A percentile compares a stretch with the other conserved stretches of the same genome.
Conservation (phyloP, 2,329 filamentous ascomycete species). For the Penicillium polonicum region DNA sequence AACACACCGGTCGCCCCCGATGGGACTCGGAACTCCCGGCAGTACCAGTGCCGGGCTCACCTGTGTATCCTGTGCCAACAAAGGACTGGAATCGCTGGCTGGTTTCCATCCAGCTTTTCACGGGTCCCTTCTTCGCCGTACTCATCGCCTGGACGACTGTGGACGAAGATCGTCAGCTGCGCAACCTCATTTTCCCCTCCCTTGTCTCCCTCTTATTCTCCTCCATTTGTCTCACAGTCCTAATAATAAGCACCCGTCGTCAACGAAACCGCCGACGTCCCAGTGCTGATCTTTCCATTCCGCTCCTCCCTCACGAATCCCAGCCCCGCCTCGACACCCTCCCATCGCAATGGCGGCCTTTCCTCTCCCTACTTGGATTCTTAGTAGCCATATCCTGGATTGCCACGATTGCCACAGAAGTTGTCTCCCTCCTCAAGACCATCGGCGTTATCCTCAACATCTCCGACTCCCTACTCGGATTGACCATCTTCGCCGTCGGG, state of each 20-base stretch:
- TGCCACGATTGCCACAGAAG: conserved; percentile 89
- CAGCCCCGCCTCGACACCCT: conserved; percentile 45
- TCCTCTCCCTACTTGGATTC: conserved; percentile 88
- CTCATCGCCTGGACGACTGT: conserved; percentile 64
- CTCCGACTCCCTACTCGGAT: conserved; percentile 87
- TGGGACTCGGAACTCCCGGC: conserved; percentile 45
- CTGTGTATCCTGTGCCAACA: neutral
- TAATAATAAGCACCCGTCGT: conserved; percentile 64
- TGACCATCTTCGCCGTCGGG: conserved; percentile 94
- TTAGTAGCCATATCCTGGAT: conserved; percentile 93
- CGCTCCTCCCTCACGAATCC: neutral
- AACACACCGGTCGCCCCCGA: conserved; percentile 22
- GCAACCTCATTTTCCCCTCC: conserved; percentile 56
- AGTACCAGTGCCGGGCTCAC: conserved; percentile 21
- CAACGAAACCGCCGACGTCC: conserved; percentile 37
- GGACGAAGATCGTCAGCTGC: conserved; percentile 55
- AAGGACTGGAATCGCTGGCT: conserved; percentile 89
- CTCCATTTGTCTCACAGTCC: conserved; percentile 61
- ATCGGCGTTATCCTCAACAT: conserved; percentile 89
- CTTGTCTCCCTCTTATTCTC: conserved; percentile 69
- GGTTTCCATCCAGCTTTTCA: conserved; percentile 78
- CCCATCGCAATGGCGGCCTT: conserved; percentile 69
- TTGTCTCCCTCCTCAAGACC: conserved; percentile 91
- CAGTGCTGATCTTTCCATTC: neutral
- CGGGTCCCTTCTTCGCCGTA: conserved; percentile 79